phyloP scores from a whole-genome alignment of 139 green algal species.

The Penium margaritaceum region DNA sequence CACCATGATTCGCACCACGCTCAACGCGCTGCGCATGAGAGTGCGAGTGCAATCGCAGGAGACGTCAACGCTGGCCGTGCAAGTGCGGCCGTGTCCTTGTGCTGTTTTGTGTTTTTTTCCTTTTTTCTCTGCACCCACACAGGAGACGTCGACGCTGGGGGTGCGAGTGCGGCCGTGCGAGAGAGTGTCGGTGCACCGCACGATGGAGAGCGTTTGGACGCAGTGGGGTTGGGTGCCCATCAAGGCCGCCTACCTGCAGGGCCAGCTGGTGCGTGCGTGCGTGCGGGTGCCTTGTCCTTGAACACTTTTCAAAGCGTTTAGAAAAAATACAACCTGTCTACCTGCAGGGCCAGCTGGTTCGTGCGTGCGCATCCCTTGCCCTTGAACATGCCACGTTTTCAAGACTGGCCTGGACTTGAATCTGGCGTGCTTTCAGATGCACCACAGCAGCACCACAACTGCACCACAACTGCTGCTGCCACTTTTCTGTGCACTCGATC shows the following conservation, averaged over 20 bases:
- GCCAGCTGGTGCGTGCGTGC: constrained; percentile 7
- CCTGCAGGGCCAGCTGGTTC: constrained; percentile 7
- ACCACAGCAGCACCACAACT: too few relatives aligned
- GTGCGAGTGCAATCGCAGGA: too few relatives aligned
- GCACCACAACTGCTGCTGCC: too few relatives aligned
- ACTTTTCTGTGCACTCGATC: too few relatives aligned
- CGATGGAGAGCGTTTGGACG: constrained; percentile 1
- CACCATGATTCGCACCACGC: too few relatives aligned
- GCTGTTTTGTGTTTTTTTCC: too few relatives aligned
- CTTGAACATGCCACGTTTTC: too few relatives aligned
- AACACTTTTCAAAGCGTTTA: too few relatives aligned
- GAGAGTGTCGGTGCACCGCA: constrained; percentile 1
- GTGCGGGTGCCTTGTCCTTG: too few relatives aligned
- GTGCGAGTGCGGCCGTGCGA: constrained; percentile 12
- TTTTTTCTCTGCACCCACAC: background rate
- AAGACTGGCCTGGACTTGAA: background rate
- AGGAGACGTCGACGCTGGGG: constrained; percentile 19
- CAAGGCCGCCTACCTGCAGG: constrained; percentile 9
- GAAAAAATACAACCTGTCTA: too few relatives aligned
- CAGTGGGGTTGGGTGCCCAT: constrained; percentile 5
- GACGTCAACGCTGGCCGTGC: background rate
- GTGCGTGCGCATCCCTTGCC: too few relatives aligned
- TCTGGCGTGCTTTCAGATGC: background rate
- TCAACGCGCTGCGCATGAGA: background rate
- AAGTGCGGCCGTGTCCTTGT: background rate